Base-by-base conservation (phyloP, 108 stramenopile species). In the Fistulifera solaris region DNA sequence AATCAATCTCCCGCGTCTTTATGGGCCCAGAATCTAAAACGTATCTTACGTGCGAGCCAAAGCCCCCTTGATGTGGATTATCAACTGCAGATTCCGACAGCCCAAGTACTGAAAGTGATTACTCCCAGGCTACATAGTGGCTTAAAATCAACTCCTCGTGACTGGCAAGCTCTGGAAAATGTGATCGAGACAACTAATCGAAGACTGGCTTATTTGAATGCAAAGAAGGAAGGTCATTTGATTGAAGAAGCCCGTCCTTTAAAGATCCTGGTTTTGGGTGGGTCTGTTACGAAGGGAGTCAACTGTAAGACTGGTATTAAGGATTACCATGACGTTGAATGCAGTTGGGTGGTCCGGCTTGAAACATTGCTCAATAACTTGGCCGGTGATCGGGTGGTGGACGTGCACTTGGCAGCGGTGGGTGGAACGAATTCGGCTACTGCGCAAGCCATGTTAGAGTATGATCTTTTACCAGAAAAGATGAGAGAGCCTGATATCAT, bases 341-440 rank as follows among this genome's bases (percentile, higher is more conserved):
- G 87, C 48, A 75, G 75, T 0, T 88, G 83, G 83, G 72, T 75
- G 22, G 62, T 55, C 40, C 77, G 86, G 17, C 27, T 87, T 38
- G 48, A 63, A 53, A 1, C 40, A 11, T 65, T 79, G 41, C 40
- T 79, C 40, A 75, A 75, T 40, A 15, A 18, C 7, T 19, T 54
- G 4, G 39, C n/a, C n/a, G 54, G 16, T 8, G 31, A 35, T 35
- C 31, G 31, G 8, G 31, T 35, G 3, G 31, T 35, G 31, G 31
- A 35, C 8, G 31, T 35, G 8, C 31, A 35, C 8, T 8, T 35
- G 31, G 31, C 31, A 35, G 74, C 84, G 14, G 58, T 84, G 70
- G 88, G 88, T 25, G 88, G 88, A 0, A 86, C 84, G 48, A 86
- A 83, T 45, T 71, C 78, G n/a, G 82, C 77, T 18, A 70, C 68